Evolutionary conservation across 1,284 basidiomycete species (phyloP).

Genomic region (Ceratobasidium sp.): DNA sequence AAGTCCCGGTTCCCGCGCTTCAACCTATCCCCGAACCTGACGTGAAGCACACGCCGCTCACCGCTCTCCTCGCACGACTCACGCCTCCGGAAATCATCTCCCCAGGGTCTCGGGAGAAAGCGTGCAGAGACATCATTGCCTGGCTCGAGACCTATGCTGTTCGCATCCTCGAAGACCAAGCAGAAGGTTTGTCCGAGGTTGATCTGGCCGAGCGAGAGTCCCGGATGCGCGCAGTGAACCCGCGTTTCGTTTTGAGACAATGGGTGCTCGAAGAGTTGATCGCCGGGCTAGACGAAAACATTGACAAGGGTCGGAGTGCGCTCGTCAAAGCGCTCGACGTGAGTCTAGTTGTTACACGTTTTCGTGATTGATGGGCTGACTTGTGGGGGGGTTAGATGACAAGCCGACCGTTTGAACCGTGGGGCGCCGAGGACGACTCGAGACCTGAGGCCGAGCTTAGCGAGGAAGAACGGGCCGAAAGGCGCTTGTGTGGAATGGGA

Average conservation of each 20-base stretch:
- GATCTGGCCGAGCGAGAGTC: slow-evolving; percentile 47
- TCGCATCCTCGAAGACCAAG: slow-evolving; percentile 65
- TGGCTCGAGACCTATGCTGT: slow-evolving; percentile 76
- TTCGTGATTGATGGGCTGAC: background rate
- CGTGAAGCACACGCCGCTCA: background rate
- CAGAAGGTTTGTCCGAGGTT: slow-evolving; percentile 50
- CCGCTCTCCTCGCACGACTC: background rate
- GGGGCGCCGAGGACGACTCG: slow-evolving; percentile 71
- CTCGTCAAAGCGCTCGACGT: slow-evolving; percentile 79
- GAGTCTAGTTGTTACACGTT: slow-evolving; percentile 47
- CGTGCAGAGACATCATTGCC: slow-evolving; percentile 34
- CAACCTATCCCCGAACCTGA: background rate
- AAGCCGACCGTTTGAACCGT: slow-evolving; percentile 76
- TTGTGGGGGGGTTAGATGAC: slow-evolving; percentile 66
- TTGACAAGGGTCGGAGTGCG: slow-evolving; percentile 63
- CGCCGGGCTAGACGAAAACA: slow-evolving; percentile 68
- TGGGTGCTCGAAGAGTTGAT: slow-evolving; percentile 94
- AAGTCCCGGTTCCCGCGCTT: background rate
- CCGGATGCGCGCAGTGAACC: slow-evolving; percentile 69
- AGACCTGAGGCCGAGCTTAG: slow-evolving; percentile 55
- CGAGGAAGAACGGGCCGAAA: slow-evolving; percentile 72
- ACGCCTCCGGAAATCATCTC: slow-evolving; percentile 21
- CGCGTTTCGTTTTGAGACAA: slow-evolving; percentile 88
- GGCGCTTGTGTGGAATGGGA: slow-evolving; percentile 79
- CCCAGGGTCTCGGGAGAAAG: slow-evolving; percentile 1